Evolutionary conservation across 495 filamentous ascomycete genomes (phyloP), one percentile per base, ranked within the genome.

Genomic region (Xylaria curta): DNA sequence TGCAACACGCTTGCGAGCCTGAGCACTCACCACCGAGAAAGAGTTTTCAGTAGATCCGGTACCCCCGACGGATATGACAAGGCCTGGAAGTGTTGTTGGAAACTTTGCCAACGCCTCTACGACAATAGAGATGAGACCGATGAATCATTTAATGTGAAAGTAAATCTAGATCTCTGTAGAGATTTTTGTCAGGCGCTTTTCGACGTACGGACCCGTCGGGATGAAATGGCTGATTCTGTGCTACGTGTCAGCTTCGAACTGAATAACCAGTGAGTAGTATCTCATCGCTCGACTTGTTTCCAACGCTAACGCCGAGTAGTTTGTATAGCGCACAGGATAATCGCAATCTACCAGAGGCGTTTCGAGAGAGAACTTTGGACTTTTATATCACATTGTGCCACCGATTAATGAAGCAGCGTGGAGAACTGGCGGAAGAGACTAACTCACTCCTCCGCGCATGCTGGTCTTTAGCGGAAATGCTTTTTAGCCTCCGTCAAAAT

Each of bases 381-480:
- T 97, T 97, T 75, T 97, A 97, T 77, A 93, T 97, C 72, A 97
- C 94, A 0, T 78, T 97, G 3, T 97, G 94, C 69, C 94, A 97
- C 80, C 89, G 94, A 40, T 85, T 97, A 7, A 97, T 97, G 94
- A 97, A 97, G 79, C 94, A 97, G 80, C 88, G 93, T 60, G 91
- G 88, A 62, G 89, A 90, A 38, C 80, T 93, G 1, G 91, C 90
- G 5, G 90, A 92, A 71, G 92, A 94, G 73, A 95, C 93, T 3
- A 94, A 97, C 75, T 89, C 92, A 28, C 86, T 97, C 4, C 86
- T 97, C 0, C 90, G 91, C 59, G 92, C 94, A 7, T 97, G 94
- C 77, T 97, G 94, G 94, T 89, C 91, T 13, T 81, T 97, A 28
- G 94, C 94, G 2, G 94, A 97, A 78, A 97, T 97, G 93, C 87